A percentile compares a stretch with the other conserved stretches of the same genome.
Evolutionary conservation across 208 protist species (phyloP).

Genomic region (Novymonas esmeraldas): DNA sequence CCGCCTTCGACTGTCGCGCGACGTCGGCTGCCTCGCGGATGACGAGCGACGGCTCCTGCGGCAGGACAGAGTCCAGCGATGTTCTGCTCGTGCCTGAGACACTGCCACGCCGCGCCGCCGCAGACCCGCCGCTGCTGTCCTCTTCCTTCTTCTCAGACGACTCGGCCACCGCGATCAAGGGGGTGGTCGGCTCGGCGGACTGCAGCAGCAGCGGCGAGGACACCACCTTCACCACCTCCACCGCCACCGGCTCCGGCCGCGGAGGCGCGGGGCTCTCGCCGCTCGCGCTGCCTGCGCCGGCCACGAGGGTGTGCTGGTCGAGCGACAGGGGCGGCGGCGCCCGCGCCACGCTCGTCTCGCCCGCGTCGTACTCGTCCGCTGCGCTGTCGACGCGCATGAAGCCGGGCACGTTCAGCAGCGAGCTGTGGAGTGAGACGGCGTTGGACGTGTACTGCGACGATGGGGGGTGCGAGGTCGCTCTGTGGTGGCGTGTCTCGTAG

Average conservation of each 20-base stretch:
- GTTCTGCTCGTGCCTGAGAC: not conserved
- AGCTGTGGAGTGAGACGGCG: not conserved
- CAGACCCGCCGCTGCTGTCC: no score
- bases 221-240: no score
- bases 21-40: not conserved
- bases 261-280: no score
- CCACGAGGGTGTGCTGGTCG: no score
- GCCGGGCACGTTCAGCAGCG: not conserved
- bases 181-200: no score
- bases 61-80: not conserved
- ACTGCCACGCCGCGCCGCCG: not conserved
- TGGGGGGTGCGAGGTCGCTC: not conserved
- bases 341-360: not conserved
- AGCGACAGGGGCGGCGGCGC: not conserved
- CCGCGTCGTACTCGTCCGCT: not conserved
- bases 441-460: not conserved
- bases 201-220: no score
- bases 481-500: not conserved
- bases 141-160: no score
- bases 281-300: no score
- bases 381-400: not conserved
- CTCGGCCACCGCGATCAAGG: no score
- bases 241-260: no score
- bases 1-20: not conserved
- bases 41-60: slow-evolving; percentile 9